Evolutionary conservation across 192 early-diverging fungal species (phyloP), one percentile per base, ranked within the genome.

Genomic region (Podila minutissima): DNA sequence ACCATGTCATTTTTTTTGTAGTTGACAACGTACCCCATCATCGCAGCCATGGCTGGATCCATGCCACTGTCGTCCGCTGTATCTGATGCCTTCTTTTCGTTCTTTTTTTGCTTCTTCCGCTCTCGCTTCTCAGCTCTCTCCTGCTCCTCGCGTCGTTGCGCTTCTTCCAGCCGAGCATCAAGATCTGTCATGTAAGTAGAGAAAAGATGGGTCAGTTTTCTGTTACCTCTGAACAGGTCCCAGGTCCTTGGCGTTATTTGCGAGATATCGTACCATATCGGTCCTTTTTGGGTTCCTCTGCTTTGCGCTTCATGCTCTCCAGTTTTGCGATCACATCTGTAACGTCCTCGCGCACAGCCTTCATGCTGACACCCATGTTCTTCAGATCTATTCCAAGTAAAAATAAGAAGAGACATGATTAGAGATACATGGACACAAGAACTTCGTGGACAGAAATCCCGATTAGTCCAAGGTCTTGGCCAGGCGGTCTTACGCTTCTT

Each of bases 281-380:
- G 82, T 91, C 89, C 50, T 88, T 75, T 69, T 85, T 79, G 22
- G 88, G 84, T 8, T 86, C 84, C 59, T 91, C 89, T 50, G 86
- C 86, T 71, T 94, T 93, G 33, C 89, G 73, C 72, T 96, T 97
- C 61, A 95, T 82, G 13, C 66, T 67, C 64, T 86, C 89, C 22
- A 99, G 75, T 64, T 92, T 88, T 10, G 88, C 89, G 71, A 89
- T 75, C 0, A 99, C 95, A 72, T 96, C 91, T 12, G 91, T 91
- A 0, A 93, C 75, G 4, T 91, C 91, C 33, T 92, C 92, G 5
- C 90, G 87, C 37, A 94, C 94, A 1, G 97, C 95, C 64, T 93
- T 93, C 90, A 93, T 96, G 2, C 92, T 89, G 72, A 94, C 87
- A 24, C 95, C 95, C 28, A 96, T 69, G 63, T 92, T 91, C 57